Percentiles rank a stretch among this genome's conserved stretches.
phyloP scores from a whole-genome alignment of 805 yeast species.

The Ogataea pini region DNA sequence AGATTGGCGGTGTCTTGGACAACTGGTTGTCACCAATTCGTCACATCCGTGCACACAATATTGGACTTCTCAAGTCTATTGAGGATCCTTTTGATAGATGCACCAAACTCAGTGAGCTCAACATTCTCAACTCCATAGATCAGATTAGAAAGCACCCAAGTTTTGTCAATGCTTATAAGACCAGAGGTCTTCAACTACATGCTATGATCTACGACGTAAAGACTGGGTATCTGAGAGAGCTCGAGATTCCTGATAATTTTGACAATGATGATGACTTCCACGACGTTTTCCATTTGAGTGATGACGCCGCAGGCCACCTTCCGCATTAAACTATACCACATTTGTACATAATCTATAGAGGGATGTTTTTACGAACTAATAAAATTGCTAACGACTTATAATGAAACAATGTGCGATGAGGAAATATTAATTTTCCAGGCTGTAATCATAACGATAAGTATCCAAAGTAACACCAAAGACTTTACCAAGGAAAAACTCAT shows the following conservation, averaged over 20 bases:
- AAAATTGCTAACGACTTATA: constrained; percentile 7
- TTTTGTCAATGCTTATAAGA: constrained; percentile 63
- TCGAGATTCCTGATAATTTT: constrained; percentile 31
- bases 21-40: constrained; percentile 71
- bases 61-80: constrained; percentile 48
- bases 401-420: neutral
- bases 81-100: constrained; percentile 55
- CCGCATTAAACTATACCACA: constrained; percentile 5
- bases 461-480: constrained; percentile 25
- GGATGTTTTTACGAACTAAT: neutral
- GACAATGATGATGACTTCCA: constrained; percentile 23
- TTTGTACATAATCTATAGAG: neutral
- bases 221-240: constrained; percentile 58
- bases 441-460: constrained; percentile 17
- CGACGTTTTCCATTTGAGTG: constrained; percentile 31
- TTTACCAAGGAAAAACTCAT: constrained; percentile 14
- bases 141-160: constrained; percentile 65
- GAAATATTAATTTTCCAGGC: too few species aligned
- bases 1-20: constrained; percentile 68
- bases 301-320: constrained; percentile 15
- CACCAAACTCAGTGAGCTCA: constrained; percentile 68
- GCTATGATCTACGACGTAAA: constrained; percentile 85
- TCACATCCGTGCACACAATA: constrained; percentile 64
- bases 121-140: constrained; percentile 71
- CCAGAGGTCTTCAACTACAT: constrained; percentile 70